Percentiles rank a stretch among this genome's conserved stretches.
phyloP scores from a whole-genome alignment of 2,329 filamentous ascomycete genomes.

The Cordyceps militaris region DNA sequence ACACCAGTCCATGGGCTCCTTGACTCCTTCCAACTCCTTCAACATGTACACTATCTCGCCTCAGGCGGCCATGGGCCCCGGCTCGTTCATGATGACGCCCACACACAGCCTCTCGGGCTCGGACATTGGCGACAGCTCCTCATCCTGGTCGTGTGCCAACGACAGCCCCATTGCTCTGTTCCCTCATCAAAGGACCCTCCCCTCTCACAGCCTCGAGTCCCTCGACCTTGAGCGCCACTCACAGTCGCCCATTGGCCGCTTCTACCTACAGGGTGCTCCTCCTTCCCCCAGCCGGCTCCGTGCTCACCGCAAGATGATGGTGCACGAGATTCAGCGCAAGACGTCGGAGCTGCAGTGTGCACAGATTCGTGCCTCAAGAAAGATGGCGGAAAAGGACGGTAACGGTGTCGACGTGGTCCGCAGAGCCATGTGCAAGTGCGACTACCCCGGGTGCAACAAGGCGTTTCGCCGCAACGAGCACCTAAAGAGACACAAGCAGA shows the following conservation, averaged over 20 bases:
- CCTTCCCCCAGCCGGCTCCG: slow-evolving; percentile 28
- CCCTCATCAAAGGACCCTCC: slow-evolving; percentile 24
- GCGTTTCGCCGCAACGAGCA: slow-evolving; percentile 48
- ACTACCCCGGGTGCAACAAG: slow-evolving; percentile 39
- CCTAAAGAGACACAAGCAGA: slow-evolving; percentile 46
- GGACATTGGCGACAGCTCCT: slow-evolving; percentile 30
- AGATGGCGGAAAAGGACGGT: slow-evolving; percentile 24
- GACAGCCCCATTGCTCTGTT: slow-evolving; percentile 37
- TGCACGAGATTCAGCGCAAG: slow-evolving; percentile 37
- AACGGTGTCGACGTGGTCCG: slow-evolving; percentile 29
- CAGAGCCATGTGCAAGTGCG: slow-evolving; percentile 38
- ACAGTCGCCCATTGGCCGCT: slow-evolving; percentile 26
- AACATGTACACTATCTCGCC: slow-evolving; percentile 31
- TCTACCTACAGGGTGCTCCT: slow-evolving; percentile 25
- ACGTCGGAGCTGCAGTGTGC: slow-evolving; percentile 37
- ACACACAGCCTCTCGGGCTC: slow-evolving; percentile 34
- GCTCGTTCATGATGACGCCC: slow-evolving; percentile 34
- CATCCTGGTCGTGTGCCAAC: slow-evolving; percentile 33
- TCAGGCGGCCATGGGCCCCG: slow-evolving; percentile 25
- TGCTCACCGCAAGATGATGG: slow-evolving; percentile 33
- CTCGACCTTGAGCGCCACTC: slow-evolving; percentile 32
- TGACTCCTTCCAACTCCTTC: slow-evolving; percentile 31
- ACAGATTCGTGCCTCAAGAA: slow-evolving; percentile 30
- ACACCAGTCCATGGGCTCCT: slow-evolving; percentile 28
- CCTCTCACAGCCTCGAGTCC: slow-evolving; percentile 25